Evolutionary conservation across 176 grass and related monocot species (phyloP).

Genomic region (Avena atlantica): DNA sequence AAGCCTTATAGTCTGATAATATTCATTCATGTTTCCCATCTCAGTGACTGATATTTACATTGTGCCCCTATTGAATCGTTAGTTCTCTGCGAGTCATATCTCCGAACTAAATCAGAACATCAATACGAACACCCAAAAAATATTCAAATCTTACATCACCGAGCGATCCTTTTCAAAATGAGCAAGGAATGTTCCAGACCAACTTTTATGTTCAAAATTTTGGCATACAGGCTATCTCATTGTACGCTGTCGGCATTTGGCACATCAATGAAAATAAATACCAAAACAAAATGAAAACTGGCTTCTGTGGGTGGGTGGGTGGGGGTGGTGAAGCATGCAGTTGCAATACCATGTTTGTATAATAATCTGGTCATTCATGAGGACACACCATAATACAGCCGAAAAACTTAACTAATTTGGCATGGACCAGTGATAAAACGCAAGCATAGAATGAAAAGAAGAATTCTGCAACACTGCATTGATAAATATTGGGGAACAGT

Average conservation of each 20-base stretch:
- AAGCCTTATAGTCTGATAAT: too few species aligned
- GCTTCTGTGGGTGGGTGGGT: too few species aligned
- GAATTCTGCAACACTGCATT: neutral
- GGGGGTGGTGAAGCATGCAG: too few species aligned
- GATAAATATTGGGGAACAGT: neutral
- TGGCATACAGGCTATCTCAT: constrained; percentile 8
- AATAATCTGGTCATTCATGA: constrained; percentile 24
- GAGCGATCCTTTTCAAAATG: neutral
- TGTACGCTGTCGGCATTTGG: neutral
- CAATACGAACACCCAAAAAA: neutral
- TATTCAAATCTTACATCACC: neutral
- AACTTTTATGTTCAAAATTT: constrained; percentile 15
- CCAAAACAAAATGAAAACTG: neutral
- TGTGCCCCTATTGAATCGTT: too few species aligned
- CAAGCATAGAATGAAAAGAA: neutral
- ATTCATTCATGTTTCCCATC: too few species aligned
- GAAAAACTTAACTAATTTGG: neutral
- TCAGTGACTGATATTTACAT: too few species aligned
- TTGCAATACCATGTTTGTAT: constrained; percentile 6
- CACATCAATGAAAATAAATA: constrained; percentile 31
- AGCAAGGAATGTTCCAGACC: constrained; percentile 1
- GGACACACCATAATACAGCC: neutral
- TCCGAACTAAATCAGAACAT: neutral
- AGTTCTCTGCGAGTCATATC: neutral
- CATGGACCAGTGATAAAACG: neutral